Conservation (phyloP, 2,329 filamentous ascomycete species). For the Clarireedia monteithiana region DNA sequence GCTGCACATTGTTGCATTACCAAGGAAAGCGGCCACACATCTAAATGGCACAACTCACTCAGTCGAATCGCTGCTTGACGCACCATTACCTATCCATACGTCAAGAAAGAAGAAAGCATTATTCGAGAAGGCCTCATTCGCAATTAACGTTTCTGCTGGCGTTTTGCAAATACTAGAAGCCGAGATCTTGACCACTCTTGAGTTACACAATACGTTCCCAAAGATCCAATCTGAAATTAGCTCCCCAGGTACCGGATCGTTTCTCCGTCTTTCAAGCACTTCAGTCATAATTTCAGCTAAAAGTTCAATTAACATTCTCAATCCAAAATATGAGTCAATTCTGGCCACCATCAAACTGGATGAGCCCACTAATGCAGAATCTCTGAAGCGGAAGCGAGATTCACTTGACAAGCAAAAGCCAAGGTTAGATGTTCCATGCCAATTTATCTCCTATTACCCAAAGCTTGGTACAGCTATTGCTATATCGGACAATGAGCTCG, state of each 20-base stretch:
- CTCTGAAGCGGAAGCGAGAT: slow-evolving; percentile 22
- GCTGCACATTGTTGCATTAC: slow-evolving; percentile 27
- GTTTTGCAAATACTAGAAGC: slow-evolving; percentile 52
- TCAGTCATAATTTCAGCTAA: slow-evolving; percentile 55
- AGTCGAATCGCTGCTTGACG: slow-evolving; percentile 25
- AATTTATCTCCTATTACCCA: slow-evolving; percentile 52
- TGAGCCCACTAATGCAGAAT: slow-evolving; percentile 9
- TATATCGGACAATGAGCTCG: slow-evolving; percentile 52
- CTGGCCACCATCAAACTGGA: slow-evolving; percentile 35
- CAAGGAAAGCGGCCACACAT: slow-evolving; percentile 18
- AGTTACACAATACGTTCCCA: slow-evolving; percentile 55
- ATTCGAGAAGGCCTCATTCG: slow-evolving; percentile 32
- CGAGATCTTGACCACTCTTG: slow-evolving; percentile 51
- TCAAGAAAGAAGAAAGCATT: slow-evolving; percentile 2
- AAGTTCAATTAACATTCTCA: slow-evolving; percentile 53
- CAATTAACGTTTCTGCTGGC: slow-evolving; percentile 56
- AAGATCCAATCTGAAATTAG: slow-evolving; percentile 48
- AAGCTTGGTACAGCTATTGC: slow-evolving; percentile 60
- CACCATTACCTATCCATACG: slow-evolving; percentile 15
- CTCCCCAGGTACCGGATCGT: slow-evolving; percentile 48
- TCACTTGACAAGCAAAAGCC: slow-evolving; percentile 9
- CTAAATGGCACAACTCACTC: slow-evolving; percentile 19
- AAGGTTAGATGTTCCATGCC: slow-evolving; percentile 4
- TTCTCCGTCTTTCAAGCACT: slow-evolving; percentile 58
- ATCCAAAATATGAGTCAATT: slow-evolving; percentile 55